Base-by-base conservation (phyloP, 2,329 filamentous ascomycete species). In the Phaeophleospora eucalypticola region DNA sequence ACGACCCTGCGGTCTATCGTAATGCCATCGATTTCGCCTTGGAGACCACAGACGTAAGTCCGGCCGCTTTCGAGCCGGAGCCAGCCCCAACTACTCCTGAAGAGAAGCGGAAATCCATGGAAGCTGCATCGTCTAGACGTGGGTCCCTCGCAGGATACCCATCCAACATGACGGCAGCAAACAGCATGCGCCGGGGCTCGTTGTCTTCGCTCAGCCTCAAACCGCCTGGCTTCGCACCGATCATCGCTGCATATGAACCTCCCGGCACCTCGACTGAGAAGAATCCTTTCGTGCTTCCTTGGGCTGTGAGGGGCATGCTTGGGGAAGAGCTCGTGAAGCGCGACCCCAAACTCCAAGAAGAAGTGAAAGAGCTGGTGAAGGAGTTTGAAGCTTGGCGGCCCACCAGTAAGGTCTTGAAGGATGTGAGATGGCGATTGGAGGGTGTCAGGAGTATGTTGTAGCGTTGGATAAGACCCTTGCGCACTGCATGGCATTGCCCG, bases 321-420 rank as follows among this genome's bases (percentile, higher is more conserved):
- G 93, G 97, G 65, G 93, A 98, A 66, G 86, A 93, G 15, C 82
- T 89, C 60, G 91, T 97, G 18, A 89, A 86, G 66, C 87, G 81
- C 17, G 86, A 94, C 63, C 71, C 95, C 15, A 81, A 81, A 24
- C 41, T 64, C 43, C 50, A 51, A 46, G 70, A 77, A 1, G 93
- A 98, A 69, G 89, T 88, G 4, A 79, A 80, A 50, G 80, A 89
- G 61, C 68, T 98, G 41, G 72, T 98, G n/a, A 76, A 75, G 49
- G 83, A 95, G 66, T 98, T 97, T 67, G 90, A 97, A 65, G 82
- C 87, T 43, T 98, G 93, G 93, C 90, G 86, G 63, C 93, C 93
- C 0, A 78, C 76, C 0, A 95, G 84, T 6, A 98, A 97, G 71
- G 87, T 87, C 36, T 71, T 98, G 48, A 95, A 93, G 70, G 93